These are phyloP conservation scores for Monosporascus cannonballus DNA, from an alignment of 2,329 filamentous ascomycete genomes.

Conservation along the genomic window DNA sequence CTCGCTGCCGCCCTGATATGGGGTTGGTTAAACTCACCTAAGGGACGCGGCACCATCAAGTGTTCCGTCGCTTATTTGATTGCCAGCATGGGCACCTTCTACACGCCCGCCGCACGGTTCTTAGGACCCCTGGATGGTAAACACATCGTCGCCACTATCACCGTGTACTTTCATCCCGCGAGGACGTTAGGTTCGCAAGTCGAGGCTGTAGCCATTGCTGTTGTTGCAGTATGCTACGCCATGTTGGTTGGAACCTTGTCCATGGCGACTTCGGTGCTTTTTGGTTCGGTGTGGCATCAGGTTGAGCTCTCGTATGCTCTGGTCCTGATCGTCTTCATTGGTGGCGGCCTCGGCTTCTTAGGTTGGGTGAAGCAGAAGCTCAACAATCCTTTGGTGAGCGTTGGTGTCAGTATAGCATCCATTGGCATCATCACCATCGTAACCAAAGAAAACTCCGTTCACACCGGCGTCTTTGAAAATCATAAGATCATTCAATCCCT, in stretches of 20 bases:
- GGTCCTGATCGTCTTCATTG: slow-evolving; percentile 77
- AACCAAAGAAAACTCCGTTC: slow-evolving; percentile 85
- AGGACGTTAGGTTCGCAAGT: slow-evolving; percentile 84
- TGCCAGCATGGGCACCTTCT: slow-evolving; percentile 81
- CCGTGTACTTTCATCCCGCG: slow-evolving; percentile 91
- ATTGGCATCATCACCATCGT: slow-evolving; percentile 85
- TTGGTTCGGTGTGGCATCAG: slow-evolving; percentile 60
- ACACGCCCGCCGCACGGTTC: slow-evolving; percentile 63
- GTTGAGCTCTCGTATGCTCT: slow-evolving; percentile 70
- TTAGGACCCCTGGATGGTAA: slow-evolving; percentile 85
- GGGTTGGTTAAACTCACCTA: slow-evolving; percentile 62
- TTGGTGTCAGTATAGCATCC: slow-evolving; percentile 78
- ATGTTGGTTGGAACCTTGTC: slow-evolving; percentile 71
- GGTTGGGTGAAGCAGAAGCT: slow-evolving; percentile 81
- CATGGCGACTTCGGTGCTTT: slow-evolving; percentile 82
- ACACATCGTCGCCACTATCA: slow-evolving; percentile 88
- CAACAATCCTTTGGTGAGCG: slow-evolving; percentile 74
- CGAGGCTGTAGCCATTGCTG: slow-evolving; percentile 71
- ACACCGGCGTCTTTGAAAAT: slow-evolving; percentile 73
- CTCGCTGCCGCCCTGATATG: slow-evolving; percentile 36
- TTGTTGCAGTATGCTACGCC: slow-evolving; percentile 74
- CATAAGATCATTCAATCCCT: slow-evolving; percentile 76
- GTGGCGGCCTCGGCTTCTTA: slow-evolving; percentile 78
- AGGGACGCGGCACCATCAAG: slow-evolving; percentile 77
- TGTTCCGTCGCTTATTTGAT: slow-evolving; percentile 86